phyloP scores from a whole-genome alignment of 192 early-diverging fungal genomes.

The Coemansia aciculifera region DNA sequence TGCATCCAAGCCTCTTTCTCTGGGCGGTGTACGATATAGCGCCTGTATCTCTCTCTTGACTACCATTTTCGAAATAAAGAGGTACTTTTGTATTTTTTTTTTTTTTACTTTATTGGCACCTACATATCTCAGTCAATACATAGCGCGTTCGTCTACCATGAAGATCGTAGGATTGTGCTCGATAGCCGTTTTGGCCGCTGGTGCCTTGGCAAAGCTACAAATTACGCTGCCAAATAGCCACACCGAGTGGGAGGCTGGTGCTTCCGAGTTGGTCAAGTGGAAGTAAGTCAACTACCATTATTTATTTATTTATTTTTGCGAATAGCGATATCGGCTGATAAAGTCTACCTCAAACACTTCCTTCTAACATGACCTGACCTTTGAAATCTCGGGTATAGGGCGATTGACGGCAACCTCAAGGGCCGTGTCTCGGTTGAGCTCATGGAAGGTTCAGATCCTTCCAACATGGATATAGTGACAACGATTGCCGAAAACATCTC shows the following conservation, averaged over 20 bases:
- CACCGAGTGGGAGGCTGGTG: constrained; percentile 48
- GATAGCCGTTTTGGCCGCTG: constrained; percentile 23
- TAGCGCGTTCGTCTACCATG: background rate
- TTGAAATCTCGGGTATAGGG: constrained; percentile 10
- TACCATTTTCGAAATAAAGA: background rate
- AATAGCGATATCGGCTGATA: background rate
- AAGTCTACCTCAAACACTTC: background rate
- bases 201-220: constrained; percentile 41
- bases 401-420: constrained; percentile 28
- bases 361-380: background rate
- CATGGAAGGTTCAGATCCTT: constrained; percentile 48
- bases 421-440: constrained; percentile 50
- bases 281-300: constrained; percentile 30
- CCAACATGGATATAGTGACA: constrained; percentile 37
- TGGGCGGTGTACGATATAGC: background rate
- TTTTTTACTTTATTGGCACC: background rate
- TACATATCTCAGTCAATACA: background rate
- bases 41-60: background rate
- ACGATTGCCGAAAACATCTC: constrained; percentile 55
- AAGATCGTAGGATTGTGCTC: constrained; percentile 17
- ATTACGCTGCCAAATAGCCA: constrained; percentile 49
- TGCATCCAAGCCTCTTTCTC: background rate
- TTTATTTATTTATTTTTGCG: background rate
- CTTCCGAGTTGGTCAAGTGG: constrained; percentile 41
- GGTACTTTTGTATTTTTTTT: background rate